A percentile compares a stretch with the other conserved stretches of the same genome.
Conservation (phyloP, 2,329 filamentous ascomycete species). For the Diplodia sapinea region DNA sequence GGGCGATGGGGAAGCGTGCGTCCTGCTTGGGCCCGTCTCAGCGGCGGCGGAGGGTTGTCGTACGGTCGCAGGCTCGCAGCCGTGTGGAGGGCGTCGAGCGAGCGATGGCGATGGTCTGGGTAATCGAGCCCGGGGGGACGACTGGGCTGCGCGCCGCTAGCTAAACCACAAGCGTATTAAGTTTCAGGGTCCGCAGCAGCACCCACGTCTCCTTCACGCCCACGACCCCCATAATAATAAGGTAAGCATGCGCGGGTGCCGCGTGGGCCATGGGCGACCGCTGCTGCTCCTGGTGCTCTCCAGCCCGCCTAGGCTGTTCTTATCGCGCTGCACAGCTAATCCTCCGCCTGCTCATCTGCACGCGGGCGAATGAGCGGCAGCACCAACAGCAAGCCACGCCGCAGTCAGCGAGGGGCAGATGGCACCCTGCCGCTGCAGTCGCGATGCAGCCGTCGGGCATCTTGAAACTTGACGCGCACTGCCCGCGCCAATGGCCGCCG, state of each 20-base stretch:
- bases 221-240: neutral
- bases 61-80: conserved; percentile 21
- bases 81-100: conserved; percentile 26
- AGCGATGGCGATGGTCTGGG: conserved; percentile 25
- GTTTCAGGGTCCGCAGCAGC: conserved; percentile 2
- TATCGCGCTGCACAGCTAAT: neutral
- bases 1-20: conserved; percentile 2
- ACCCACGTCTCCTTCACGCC: neutral
- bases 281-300: neutral
- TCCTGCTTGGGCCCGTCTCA: conserved; percentile 14
- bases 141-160: neutral
- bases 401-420: conserved; percentile 14
- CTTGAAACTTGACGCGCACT: conserved; percentile 2
- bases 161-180: conserved; percentile 1
- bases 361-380: conserved; percentile 9
- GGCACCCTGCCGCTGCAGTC: neutral
- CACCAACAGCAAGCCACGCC: conserved; percentile 13
- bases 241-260: conserved; percentile 10
- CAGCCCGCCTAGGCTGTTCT: neutral
- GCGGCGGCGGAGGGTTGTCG: conserved; percentile 5
- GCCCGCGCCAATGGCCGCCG: neutral
- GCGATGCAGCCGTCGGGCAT: conserved; percentile 14
- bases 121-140: conserved; percentile 9
- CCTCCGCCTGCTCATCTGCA: conserved; percentile 6
- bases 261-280: neutral